These are phyloP conservation scores for Glaciozyma antarctica DNA, from an alignment of 768 basidiomycete genomes.

Conservation along the genomic window DNA sequence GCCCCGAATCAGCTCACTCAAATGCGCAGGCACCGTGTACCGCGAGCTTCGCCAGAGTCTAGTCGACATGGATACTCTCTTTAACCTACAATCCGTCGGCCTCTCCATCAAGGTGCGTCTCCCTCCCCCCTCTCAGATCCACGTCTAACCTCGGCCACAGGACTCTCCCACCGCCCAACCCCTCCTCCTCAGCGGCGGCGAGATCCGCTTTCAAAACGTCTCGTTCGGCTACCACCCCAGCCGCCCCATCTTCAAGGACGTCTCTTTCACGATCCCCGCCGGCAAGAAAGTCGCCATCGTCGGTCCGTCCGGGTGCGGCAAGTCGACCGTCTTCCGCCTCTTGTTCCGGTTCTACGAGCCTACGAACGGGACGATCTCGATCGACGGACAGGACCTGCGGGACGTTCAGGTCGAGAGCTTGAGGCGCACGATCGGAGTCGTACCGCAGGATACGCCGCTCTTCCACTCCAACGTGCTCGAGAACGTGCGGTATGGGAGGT, in stretches of 20 bases:
- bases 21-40: conserved; percentile 62
- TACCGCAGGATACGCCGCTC: conserved; percentile 94
- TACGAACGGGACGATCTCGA: conserved; percentile 60
- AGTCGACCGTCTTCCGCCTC: conserved; percentile 90
- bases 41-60: conserved; percentile 92
- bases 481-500: conserved; percentile 83
- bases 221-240: conserved; percentile 83
- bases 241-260: conserved; percentile 70
- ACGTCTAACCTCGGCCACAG: conserved; percentile 41
- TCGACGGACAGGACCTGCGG: conserved; percentile 76
- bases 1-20: neutral
- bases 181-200: conserved; percentile 58
- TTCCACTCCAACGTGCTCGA: conserved; percentile 94
- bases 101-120: conserved; percentile 46
- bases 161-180: conserved; percentile 61
- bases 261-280: conserved; percentile 84
- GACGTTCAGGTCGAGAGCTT: conserved; percentile 62
- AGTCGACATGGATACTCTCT: conserved; percentile 92
- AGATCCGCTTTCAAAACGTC: conserved; percentile 87
- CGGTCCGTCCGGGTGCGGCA: conserved; percentile 93
- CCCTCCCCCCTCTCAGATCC: neutral
- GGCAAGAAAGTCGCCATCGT: conserved; percentile 97
- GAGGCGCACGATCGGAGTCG: conserved; percentile 72
- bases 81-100: conserved; percentile 65
- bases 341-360: conserved; percentile 92